These are phyloP conservation scores for Copromyces sp. DNA, from an alignment of 495 filamentous ascomycete species.

Conservation along the genomic window DNA sequence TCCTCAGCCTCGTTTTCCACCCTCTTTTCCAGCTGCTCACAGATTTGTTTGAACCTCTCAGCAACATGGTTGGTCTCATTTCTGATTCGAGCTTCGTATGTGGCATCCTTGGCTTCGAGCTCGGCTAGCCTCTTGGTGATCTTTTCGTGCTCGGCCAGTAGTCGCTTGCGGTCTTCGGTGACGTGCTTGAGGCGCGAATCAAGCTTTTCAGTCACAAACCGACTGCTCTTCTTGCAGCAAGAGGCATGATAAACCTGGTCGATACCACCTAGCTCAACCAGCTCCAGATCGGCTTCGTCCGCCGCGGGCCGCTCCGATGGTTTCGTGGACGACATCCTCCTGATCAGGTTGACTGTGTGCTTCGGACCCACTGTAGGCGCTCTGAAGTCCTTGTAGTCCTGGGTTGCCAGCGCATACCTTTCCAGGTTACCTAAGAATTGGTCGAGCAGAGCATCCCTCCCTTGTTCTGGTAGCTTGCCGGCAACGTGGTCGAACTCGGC, in stretches of 20 bases:
- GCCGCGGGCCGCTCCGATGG: constrained; percentile 21
- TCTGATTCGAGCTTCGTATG: constrained; percentile 20
- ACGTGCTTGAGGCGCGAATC: constrained; percentile 13
- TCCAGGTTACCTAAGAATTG: constrained; percentile 18
- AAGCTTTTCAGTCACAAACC: constrained; percentile 22
- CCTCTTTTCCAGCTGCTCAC: constrained; percentile 20
- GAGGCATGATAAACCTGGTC: constrained; percentile 33
- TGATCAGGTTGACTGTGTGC: constrained; percentile 23
- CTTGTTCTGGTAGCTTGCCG: constrained; percentile 14
- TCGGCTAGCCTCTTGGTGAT: constrained; percentile 19
- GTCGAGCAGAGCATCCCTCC: constrained; percentile 17
- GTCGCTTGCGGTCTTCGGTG: constrained; percentile 18
- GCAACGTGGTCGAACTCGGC: constrained; percentile 28
- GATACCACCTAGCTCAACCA: constrained; percentile 29
- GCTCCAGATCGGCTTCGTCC: constrained; percentile 20
- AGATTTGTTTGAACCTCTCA: constrained; percentile 13
- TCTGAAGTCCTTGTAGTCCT: constrained; percentile 21
- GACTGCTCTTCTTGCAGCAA: constrained; percentile 28
- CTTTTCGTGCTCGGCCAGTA: constrained; percentile 13
- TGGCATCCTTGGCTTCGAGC: constrained; percentile 24
- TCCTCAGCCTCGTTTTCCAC: constrained; percentile 19
- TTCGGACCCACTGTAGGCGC: constrained; percentile 24
- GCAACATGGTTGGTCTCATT: constrained; percentile 16
- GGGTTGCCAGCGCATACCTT: constrained; percentile 16
- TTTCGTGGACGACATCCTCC: constrained; percentile 22